phyloP scores from a whole-genome alignment of 2,329 filamentous ascomycete species.

The Calonectria pteridis region DNA sequence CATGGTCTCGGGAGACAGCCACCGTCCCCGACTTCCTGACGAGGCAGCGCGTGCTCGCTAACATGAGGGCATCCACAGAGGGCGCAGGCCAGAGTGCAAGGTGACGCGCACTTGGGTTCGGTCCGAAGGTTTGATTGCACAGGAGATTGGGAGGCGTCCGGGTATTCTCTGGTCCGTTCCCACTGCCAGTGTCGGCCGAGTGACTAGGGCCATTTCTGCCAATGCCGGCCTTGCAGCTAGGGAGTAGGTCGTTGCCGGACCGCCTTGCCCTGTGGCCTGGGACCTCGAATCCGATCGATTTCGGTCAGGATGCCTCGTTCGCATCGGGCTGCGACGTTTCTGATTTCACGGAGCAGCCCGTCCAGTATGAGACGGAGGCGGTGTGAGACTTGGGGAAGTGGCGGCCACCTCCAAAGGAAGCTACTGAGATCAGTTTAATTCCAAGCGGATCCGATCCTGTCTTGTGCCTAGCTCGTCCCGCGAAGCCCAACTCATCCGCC shows the following conservation, averaged over 20 bases:
- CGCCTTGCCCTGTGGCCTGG: background rate
- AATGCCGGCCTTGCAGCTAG: background rate
- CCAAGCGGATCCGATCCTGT: background rate
- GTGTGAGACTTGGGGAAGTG: slow-evolving; percentile 8
- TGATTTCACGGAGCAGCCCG: slow-evolving; percentile 8
- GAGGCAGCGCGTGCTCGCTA: slow-evolving; percentile 30
- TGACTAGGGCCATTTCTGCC: background rate
- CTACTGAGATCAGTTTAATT: background rate
- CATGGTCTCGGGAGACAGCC: background rate
- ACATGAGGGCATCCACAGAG: slow-evolving; percentile 7
- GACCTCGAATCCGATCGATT: background rate
- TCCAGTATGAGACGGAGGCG: slow-evolving; percentile 6
- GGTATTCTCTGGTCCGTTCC: slow-evolving; percentile 8
- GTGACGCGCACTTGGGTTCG: slow-evolving; percentile 10
- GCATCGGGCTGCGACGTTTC: background rate
- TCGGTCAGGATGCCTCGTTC: background rate
- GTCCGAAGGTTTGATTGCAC: slow-evolving; percentile 20
- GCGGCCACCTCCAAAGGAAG: background rate
- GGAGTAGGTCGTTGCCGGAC: background rate
- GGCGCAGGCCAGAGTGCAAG: background rate
- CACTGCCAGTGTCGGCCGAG: slow-evolving; percentile 19
- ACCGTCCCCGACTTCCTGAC: slow-evolving; percentile 27
- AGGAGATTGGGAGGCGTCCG: slow-evolving; percentile 25
- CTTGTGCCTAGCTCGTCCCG: background rate
- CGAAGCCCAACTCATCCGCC: background rate